Base-by-base conservation (phyloP, 2,329 filamentous ascomycete species). In the Periconia sp. region DNA sequence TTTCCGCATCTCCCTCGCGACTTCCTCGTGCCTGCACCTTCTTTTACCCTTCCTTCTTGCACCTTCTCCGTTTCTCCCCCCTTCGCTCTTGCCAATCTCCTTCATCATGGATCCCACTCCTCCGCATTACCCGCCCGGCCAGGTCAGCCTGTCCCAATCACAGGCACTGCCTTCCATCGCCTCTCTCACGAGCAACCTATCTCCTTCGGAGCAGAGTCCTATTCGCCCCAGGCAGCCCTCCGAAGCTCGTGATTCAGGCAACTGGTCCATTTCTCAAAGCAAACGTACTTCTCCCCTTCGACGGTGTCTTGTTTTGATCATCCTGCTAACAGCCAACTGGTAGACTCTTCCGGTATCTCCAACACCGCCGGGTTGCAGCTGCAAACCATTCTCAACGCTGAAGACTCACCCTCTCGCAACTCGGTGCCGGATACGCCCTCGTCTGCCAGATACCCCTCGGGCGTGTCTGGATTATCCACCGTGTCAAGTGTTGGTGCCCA, bases 251-350 rank as follows among this genome's bases (percentile, higher is more conserved):
- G 82, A 84, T 66, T 85, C 82, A 19, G 82, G 82, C 55, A 83
- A 80, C 66, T 85, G 82, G 82, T 83, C 82, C 49, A 81, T 83
- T 62, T 80, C 82, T 54, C 82, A 82, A 62, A 83, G 81, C 69
- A 81, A 82, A 65, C 79, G 82, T 83, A 33, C 41, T 41, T 56
- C 27, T 23, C 23, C 52, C 23, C 20, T 27, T 19, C 19, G 48
- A 15, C 44, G 33, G 59, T 66, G 52, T n/a, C 59, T 55, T 20
- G 10, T 51, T 41, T 18, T 19, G 8, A 27, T 27, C 23, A 27
- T 27, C 23, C 27, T 27, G 40, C 50, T 56, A 41, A 59, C n/a
- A n/a, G n/a, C 55, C 42, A 47, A 41, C 30, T 14, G 10, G 35
- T 56, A 76, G 73, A 76, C 54, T 76, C 74, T 15, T 75, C 73